Base-by-base conservation (phyloP, 2,329 filamentous ascomycete species). In the Fusarium phyllophilum region DNA sequence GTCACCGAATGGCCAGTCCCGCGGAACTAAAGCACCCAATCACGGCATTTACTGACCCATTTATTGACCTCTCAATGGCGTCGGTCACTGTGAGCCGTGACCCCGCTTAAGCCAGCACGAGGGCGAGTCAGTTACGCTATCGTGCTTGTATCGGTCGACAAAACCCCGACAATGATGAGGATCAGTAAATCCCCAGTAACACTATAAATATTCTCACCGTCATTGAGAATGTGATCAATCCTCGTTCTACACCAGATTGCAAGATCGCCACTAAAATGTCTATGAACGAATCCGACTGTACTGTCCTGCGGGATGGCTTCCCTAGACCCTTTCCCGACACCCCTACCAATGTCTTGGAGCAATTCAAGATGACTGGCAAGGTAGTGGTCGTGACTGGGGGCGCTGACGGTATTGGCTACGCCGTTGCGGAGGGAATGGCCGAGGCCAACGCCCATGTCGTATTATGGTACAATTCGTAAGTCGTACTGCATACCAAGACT, bases 351-450 rank as follows among this genome's bases (percentile, higher is more conserved):
- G 85, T 86, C 3, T 80, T 54, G 51, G 34, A 54, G 34, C 51
- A 54, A 17, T 39, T 87, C 51, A 78, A 76, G 13, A 77, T 86
- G 75, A 78, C 74, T 8, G 84, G 81, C 15, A 85, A 80, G 63
- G 81, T 83, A 58, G 82, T 83, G 1, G 81, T 83, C 14, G 78
- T 86, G 3, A 86, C 79, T 1, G 85, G 85, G 4, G 85, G 84
- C 1, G 81, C 83, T 0, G 84, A 85, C 41, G 85, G 85, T 0
- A 83, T 86, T 45, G 85, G 85, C 0, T 77, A 79, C 39, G 83
- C 85, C 0, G 84, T 85, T 3, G 80, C 84, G 0, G 83, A 87
- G 66, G 83, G 81, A 5, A 83, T 86, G 78, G 85, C 84, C 4
- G 85, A 87, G 62, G 85, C 84, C 1, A 80, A 80, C 3, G 85